Percentiles rank a stretch among this genome's conserved stretches.
Evolutionary conservation across 2,329 filamentous ascomycete genomes (phyloP).

Genomic region (Chalaropsis thielavioides): DNA sequence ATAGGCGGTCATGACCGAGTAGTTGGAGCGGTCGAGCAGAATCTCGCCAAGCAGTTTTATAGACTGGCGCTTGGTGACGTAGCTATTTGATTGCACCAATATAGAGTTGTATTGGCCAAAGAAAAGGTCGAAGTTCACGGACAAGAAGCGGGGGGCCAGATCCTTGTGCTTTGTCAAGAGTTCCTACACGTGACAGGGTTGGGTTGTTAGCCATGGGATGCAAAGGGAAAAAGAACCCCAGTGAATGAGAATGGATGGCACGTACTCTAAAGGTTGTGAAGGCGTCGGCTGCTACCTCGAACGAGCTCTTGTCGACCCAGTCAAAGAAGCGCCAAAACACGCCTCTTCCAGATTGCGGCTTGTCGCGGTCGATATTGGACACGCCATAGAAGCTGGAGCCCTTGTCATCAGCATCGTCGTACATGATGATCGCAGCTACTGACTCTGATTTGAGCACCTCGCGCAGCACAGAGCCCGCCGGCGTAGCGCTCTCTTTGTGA

Average conservation of each 20-base stretch:
- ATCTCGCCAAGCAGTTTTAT: conserved; percentile 96
- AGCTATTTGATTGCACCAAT: conserved; percentile 82
- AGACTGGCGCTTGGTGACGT: conserved; percentile 94
- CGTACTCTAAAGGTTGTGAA: conserved; percentile 91
- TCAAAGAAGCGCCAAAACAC: conserved; percentile 96
- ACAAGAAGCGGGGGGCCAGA: conserved; percentile 74
- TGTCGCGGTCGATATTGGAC: conserved; percentile 59
- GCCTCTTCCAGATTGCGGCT: conserved; percentile 62
- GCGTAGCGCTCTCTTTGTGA: conserved; percentile 78
- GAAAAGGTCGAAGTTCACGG: conserved; percentile 83
- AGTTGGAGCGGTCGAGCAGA: conserved; percentile 85
- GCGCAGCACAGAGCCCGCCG: conserved; percentile 75
- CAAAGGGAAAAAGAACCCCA: neutral
- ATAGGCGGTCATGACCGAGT: conserved; percentile 95
- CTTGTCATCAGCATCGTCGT: conserved; percentile 65
- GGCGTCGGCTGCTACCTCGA: conserved; percentile 92
- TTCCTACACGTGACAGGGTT: conserved; percentile 41
- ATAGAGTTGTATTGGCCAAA: conserved; percentile 81
- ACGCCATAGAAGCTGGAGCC: conserved; percentile 64
- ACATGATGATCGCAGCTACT: conserved; percentile 78
- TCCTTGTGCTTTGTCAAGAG: conserved; percentile 88
- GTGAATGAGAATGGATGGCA: neutral
- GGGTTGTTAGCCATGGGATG: conserved; percentile 1
- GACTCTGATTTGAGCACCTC: conserved; percentile 84
- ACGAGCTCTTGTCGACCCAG: conserved; percentile 93